Evolutionary conservation across 2,329 filamentous ascomycete species (phyloP), one percentile per base, ranked within the genome.

Genomic region (Thielaviopsis cerberus): DNA sequence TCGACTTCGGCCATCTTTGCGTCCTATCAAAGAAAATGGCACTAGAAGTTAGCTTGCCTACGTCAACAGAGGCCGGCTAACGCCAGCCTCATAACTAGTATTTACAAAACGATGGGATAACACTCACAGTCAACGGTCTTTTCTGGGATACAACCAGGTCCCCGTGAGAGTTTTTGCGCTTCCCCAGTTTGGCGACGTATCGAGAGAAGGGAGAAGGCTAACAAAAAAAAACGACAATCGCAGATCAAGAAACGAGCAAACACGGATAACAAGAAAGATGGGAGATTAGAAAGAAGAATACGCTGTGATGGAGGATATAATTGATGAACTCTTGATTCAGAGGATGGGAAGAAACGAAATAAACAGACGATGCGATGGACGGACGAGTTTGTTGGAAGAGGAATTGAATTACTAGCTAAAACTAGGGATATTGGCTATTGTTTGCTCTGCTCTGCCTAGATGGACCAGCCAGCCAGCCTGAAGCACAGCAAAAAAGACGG

Each of bases 111-210:
- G 4, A 20, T 30, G 27, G 6, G 23, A 25, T 50, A 17, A 20
- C 51, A 74, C 79, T 71, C 70, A 83, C 81, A 67, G 76, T 73
- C 79, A 82, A 82, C 69, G 67, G 76, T 72, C 74, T 76, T 72
- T 82, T 82, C 54, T 73, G 72, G 69, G 74, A 74, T 66, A 74
- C 73, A 69, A 74, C 71, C 69, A 73, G 69, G 67, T 80, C 79
- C 73, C 77, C 77, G 72, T 73, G 72, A 64, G 81, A 83, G 65
- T 81, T 72, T 72, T 81, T 84, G 71, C 81, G 80, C 74, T 84
- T 84, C 76, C 78, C 79, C 78, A 78, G 76, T 70, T 79, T 78
- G 74, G 69, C 72, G 66, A 53, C 57, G 64, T 59, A 34, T 55
- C 51, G 24, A 26, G 51, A 15, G 45, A 24, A 26, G 26, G n/a